Conservation (phyloP, 306 rosid species). For the Vigna reflexopilosa region DNA sequence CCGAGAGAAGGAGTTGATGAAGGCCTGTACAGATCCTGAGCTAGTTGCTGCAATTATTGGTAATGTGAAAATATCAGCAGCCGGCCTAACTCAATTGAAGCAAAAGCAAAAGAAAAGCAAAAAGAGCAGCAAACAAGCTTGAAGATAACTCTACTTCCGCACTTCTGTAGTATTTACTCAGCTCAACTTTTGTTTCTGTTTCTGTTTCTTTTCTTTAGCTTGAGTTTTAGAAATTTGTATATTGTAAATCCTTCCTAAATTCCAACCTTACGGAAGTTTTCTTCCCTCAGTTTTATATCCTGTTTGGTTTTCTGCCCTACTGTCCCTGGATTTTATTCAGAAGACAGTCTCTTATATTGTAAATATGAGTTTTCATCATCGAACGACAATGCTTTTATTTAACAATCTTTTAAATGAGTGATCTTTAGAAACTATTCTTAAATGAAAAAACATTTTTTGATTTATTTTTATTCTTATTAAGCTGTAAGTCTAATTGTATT, state of each 20-base stretch:
- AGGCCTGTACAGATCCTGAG: slow-evolving; percentile 97
- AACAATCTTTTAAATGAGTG: too few relatives aligned
- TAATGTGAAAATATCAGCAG: slow-evolving; percentile 83
- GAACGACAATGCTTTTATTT: too few relatives aligned
- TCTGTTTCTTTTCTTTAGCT: background rate
- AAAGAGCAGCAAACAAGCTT: slow-evolving; percentile 60
- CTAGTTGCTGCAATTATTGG: slow-evolving; percentile 84
- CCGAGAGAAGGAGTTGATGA: slow-evolving; percentile 94
- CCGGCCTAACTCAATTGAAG: slow-evolving; percentile 89
- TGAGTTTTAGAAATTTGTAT: slow-evolving; percentile 39
- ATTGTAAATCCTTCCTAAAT: slow-evolving; percentile 38
- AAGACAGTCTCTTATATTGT: background rate
- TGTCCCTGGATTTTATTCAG: background rate
- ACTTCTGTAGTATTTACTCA: background rate
- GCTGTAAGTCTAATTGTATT: too few relatives aligned
- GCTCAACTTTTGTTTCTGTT: background rate
- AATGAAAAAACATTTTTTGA: background rate
- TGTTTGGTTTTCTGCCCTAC: background rate
- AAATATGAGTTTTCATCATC: too few relatives aligned
- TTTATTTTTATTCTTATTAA: too few relatives aligned
- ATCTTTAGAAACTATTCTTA: too few relatives aligned
- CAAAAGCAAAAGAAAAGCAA: slow-evolving; percentile 95
- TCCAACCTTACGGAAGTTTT: slow-evolving; percentile 32
- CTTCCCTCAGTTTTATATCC: background rate
- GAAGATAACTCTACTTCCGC: background rate